Evolutionary conservation across 148 eudicot genomes (phyloP).

Genomic region (Drosera capensis): DNA sequence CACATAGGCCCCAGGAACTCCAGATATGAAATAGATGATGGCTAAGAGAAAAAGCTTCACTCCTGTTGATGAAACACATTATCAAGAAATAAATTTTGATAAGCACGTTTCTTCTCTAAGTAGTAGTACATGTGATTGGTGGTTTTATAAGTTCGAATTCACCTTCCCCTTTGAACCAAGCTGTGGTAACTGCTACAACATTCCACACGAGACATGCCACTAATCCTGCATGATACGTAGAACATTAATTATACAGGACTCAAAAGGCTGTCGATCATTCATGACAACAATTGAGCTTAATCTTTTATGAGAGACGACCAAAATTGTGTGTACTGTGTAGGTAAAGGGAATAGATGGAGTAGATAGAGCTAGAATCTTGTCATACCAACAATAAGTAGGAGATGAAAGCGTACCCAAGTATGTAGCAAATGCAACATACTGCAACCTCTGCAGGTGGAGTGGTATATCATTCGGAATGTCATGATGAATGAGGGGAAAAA

Average conservation of each 20-base stretch:
- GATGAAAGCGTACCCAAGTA: constrained; percentile 70
- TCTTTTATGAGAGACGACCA: too few species aligned
- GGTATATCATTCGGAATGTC: constrained; percentile 86
- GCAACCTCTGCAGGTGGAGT: constrained; percentile 65
- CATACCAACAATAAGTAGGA: too few species aligned
- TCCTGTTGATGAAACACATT: constrained; percentile 21
- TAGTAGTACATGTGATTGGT: constrained; percentile 1
- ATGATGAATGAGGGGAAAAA: constrained; percentile 75
- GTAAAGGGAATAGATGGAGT: too few species aligned
- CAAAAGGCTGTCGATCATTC: too few species aligned
- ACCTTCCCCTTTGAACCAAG: constrained; percentile 86
- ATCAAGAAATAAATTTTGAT: background rate
- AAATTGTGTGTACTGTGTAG: too few species aligned
- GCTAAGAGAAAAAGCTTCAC: constrained; percentile 73
- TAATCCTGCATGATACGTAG: constrained; percentile 30
- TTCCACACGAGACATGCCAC: constrained; percentile 68
- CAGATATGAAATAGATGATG: constrained; percentile 61
- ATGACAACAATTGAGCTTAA: too few species aligned
- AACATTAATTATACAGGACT: background rate
- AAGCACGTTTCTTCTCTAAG: background rate
- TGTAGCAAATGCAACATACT: constrained; percentile 73
- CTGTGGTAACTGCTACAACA: constrained; percentile 51
- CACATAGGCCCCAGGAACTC: constrained; percentile 75
- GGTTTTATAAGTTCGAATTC: constrained; percentile 4
- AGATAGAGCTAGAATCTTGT: too few species aligned